These are phyloP conservation scores for Histomonas meleagridis DNA, from an alignment of 208 protist genomes.

Conservation along the genomic window DNA sequence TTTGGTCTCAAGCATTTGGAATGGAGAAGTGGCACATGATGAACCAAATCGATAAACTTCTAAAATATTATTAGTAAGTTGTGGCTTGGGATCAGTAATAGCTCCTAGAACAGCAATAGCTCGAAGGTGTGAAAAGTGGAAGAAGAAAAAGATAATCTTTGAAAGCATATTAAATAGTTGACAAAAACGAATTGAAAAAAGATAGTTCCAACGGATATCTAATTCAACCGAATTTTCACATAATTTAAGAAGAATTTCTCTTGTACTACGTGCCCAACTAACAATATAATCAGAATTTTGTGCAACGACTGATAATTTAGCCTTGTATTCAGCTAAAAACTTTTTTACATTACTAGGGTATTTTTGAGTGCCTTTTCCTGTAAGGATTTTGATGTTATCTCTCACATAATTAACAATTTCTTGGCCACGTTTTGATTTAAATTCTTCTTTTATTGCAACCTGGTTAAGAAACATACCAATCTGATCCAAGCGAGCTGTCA, in stretches of 20 bases:
- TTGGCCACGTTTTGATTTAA: not conserved
- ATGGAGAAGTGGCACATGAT: not conserved
- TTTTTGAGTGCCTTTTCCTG: not conserved
- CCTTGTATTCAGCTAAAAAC: not conserved
- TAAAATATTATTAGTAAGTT: not conserved
- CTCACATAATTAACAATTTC: not conserved
- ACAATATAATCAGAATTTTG: not conserved
- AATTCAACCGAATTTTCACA: not conserved
- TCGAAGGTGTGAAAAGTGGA: not conserved
- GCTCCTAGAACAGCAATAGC: not conserved
- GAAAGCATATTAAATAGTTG: not conserved
- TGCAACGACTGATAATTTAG: not conserved
- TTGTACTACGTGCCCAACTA: not conserved
- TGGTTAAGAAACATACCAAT: not conserved
- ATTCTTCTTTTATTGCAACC: not conserved
- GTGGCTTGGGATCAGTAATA: not conserved
- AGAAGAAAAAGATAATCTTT: not conserved
- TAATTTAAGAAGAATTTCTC: not conserved
- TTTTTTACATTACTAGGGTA: not conserved
- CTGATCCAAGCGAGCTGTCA: not conserved
- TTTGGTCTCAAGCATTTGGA: not conserved
- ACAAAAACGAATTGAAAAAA: not conserved
- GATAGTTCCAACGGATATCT: not conserved
- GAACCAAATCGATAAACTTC: not conserved
- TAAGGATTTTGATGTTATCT: not conserved